Evolutionary conservation across 352 stramenopile genomes (phyloP).

Genomic region (Phytopythium helicoides): DNA sequence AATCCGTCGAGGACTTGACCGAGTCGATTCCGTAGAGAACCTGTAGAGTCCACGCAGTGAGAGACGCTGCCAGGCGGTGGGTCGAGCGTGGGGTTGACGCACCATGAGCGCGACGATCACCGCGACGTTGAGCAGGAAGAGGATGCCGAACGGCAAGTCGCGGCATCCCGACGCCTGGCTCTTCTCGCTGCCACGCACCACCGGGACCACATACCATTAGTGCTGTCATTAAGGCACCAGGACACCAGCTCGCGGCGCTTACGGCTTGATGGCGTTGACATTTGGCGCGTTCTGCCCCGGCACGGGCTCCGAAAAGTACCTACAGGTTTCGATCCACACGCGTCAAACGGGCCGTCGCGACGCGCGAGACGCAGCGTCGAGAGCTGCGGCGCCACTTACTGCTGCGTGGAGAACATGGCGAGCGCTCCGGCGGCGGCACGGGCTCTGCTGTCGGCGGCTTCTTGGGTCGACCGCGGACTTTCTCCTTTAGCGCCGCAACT

Average conservation of each 20-base stretch:
- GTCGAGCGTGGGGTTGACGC: background rate
- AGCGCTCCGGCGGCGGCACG: background rate
- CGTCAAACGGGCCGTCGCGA: background rate
- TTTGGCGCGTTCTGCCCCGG: conserved; percentile 34
- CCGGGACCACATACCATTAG: background rate
- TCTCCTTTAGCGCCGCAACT: background rate
- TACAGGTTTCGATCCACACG: conserved; percentile 2
- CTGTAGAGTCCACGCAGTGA: background rate
- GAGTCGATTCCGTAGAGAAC: conserved; percentile 8
- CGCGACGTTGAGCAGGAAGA: conserved; percentile 77
- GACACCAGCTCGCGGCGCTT: conserved; percentile 5
- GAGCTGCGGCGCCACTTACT: conserved; percentile 3
- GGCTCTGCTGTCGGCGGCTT: background rate
- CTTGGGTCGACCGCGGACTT: background rate
- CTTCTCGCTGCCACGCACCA: conserved; percentile 2
- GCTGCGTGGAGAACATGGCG: conserved; percentile 32
- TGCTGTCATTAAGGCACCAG: background rate
- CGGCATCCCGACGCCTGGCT: conserved; percentile 32
- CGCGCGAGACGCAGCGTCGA: too few species aligned
- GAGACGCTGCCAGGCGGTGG: background rate
- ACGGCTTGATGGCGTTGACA: conserved; percentile 72
- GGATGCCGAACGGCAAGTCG: conserved; percentile 75
- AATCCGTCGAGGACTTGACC: conserved; percentile 11
- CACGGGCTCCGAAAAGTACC: conserved; percentile 32
- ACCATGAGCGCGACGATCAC: conserved; percentile 68